Conservation (phyloP, 495 filamentous ascomycete species). For the Cudoniella acicularis region DNA sequence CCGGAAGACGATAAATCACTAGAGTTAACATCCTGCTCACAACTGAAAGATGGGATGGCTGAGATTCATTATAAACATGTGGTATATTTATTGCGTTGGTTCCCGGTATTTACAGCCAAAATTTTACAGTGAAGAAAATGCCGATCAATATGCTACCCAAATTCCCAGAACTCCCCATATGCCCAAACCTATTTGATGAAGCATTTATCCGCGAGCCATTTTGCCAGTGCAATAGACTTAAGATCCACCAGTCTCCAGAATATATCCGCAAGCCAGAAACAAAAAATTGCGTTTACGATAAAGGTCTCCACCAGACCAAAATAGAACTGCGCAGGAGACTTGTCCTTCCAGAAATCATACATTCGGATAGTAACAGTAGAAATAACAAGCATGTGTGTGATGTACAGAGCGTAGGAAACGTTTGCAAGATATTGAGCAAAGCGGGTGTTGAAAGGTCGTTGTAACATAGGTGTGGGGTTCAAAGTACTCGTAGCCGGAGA, state of each 20-base stretch:
- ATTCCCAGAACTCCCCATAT: background rate
- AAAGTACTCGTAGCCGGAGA: constrained; percentile 37
- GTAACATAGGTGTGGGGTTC: constrained; percentile 11
- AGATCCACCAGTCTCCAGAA: constrained; percentile 56
- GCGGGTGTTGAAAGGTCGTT: constrained; percentile 52
- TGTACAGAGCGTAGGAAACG: constrained; percentile 61
- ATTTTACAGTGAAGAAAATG: background rate
- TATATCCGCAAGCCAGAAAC: constrained; percentile 54
- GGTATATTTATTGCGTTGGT: too few relatives aligned
- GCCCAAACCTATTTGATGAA: background rate
- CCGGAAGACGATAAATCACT: too few relatives aligned
- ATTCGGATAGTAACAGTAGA: constrained; percentile 43
- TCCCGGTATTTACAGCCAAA: too few relatives aligned
- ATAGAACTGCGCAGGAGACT: background rate
- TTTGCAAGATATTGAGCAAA: constrained; percentile 63
- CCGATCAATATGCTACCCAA: background rate
- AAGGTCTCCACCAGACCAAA: constrained; percentile 40
- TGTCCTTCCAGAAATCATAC: background rate
- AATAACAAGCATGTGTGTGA: constrained; percentile 60
- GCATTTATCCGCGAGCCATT: constrained; percentile 44
- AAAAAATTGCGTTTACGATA: constrained; percentile 43
- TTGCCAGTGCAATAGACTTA: constrained; percentile 51
- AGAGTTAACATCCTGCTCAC: too few relatives aligned
- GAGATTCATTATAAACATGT: too few relatives aligned
- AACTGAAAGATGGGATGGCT: too few relatives aligned